Conservation (phyloP, 2,329 filamentous ascomycete genomes). For the Metarhizium album region DNA sequence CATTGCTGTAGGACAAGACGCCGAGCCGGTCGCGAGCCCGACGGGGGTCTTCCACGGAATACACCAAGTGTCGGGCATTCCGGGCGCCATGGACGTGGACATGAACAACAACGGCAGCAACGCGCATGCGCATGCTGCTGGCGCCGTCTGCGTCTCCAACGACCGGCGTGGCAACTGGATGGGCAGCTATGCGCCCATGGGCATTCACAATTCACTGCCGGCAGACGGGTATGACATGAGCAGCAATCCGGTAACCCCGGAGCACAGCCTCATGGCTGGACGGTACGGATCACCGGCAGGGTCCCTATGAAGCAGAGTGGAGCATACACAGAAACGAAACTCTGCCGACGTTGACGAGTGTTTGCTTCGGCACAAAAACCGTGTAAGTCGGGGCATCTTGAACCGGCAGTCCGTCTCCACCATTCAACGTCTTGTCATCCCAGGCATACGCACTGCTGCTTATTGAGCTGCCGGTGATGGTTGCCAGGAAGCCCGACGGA, state of each 20-base stretch:
- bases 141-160: not conserved
- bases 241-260: not conserved
- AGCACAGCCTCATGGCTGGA: conserved; percentile 1
- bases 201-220: not conserved
- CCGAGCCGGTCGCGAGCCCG: not conserved
- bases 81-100: conserved; percentile 3
- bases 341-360: not conserved
- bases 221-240: not conserved
- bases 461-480: too few species aligned
- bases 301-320: not conserved
- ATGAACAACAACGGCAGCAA: not conserved
- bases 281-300: not conserved
- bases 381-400: not conserved
- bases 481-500: too few species aligned
- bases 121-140: too few species aligned
- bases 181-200: conserved; percentile 3
- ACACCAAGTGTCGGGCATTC: not conserved
- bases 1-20: not conserved
- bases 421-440: not conserved
- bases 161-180: conserved; percentile 3
- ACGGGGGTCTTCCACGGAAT: conserved; percentile 1
- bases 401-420: not conserved
- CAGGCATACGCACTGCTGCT: too few species aligned
- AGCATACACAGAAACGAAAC: not conserved
- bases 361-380: not conserved